A percentile compares a stretch with the other conserved stretches of the same genome.
These are phyloP conservation scores for Sanghuangporus weigelae DNA, from an alignment of 1,284 basidiomycete genomes.

Conservation along the genomic window DNA sequence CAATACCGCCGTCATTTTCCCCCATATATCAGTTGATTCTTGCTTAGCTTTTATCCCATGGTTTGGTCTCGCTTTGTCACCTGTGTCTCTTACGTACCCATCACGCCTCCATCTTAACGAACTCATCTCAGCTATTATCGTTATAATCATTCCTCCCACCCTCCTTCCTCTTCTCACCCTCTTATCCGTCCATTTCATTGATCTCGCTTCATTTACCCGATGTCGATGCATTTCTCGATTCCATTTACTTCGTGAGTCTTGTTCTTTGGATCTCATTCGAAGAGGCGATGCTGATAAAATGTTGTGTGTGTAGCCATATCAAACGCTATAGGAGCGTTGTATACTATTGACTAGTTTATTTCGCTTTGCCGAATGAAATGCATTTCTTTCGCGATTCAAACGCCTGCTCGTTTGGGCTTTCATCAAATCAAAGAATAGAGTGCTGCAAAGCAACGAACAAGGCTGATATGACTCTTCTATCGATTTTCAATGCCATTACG, in stretches of 20 bases:
- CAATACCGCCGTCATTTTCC: neutral
- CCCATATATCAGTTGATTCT: neutral
- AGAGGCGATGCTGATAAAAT: neutral
- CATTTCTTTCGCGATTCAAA: neutral
- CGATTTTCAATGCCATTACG: neutral
- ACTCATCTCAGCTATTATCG: neutral
- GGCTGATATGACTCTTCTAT: neutral
- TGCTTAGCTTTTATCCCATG: neutral
- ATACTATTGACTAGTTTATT: neutral
- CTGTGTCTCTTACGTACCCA: neutral
- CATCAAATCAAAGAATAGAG: no score
- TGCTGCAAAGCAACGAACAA: no score
- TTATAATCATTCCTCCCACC: neutral
- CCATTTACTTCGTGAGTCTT: neutral
- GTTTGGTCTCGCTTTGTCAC: neutral
- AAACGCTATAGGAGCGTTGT: neutral
- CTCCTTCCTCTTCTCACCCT: neutral
- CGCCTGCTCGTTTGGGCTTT: no score
- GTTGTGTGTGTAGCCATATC: neutral
- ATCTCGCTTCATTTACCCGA: neutral
- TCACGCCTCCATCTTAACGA: neutral
- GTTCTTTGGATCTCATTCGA: neutral
- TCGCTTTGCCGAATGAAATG: neutral
- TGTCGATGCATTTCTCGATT: neutral
- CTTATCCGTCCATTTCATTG: neutral